phyloP scores from a whole-genome alignment of 192 early-diverging fungal genomes.

The Dispira parvispora region DNA sequence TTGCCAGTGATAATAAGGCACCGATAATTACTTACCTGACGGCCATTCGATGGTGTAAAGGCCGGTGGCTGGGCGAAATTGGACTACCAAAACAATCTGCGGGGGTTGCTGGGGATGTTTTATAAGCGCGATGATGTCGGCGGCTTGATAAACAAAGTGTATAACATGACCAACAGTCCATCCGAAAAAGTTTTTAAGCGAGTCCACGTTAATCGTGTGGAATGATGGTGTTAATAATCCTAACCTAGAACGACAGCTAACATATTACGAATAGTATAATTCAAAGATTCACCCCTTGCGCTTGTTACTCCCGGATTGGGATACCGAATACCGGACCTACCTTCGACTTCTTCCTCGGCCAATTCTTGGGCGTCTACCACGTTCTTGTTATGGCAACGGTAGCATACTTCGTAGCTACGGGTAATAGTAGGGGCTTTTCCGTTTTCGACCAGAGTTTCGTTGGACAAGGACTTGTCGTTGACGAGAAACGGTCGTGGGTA shows the following conservation, averaged over 20 bases:
- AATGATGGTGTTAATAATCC: too few relatives aligned
- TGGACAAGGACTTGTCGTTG: neutral
- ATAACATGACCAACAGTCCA: too few relatives aligned
- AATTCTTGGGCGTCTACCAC: neutral
- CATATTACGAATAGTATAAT: neutral
- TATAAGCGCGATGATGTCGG: constrained; percentile 4
- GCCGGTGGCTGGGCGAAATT: constrained; percentile 7
- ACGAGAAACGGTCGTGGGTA: neutral
- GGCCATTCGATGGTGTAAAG: constrained; percentile 9
- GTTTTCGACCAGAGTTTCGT: neutral
- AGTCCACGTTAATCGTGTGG: too few relatives aligned
- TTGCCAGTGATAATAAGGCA: neutral
- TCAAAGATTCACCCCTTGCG: neutral
- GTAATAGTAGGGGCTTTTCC: neutral
- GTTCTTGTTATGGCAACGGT: constrained; percentile 4
- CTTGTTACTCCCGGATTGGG: too few relatives aligned
- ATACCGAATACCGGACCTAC: neutral
- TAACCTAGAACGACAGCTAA: too few relatives aligned
- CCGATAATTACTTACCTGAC: constrained; percentile 1
- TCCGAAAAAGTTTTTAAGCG: too few relatives aligned
- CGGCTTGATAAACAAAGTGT: neutral
- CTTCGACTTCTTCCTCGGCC: constrained; percentile 5
- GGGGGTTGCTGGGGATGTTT: neutral
- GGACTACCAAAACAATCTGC: constrained; percentile 9
- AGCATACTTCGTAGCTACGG: constrained; percentile 6